Base-by-base conservation (phyloP, 345 rosid species). In the Dipteronia dyeriana region DNA sequence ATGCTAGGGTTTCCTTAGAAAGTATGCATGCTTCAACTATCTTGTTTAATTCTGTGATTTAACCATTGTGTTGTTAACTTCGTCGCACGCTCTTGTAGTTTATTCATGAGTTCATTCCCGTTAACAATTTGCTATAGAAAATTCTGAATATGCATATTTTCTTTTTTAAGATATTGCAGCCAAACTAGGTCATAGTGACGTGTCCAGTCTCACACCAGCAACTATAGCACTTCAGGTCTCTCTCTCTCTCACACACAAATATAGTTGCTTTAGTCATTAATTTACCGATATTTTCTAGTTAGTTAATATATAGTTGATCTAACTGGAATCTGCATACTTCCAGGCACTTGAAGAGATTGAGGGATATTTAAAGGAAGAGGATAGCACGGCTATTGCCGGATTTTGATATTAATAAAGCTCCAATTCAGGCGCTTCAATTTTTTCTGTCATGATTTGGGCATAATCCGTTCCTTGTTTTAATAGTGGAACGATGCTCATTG, bases 171-270 rank as follows among this genome's bases (percentile, higher is more conserved):
- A 85, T 79, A 91, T 96, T 79, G 97, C 97, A 5, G 87, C 85
- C 51, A 92, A 94, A 79, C 91, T 82, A 13, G 95, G 97, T 25
- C 81, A 84, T 47, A 75, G 76, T 70, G 95, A 96, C 41, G 88
- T 94, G 61, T 90, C 88, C 16, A 79, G 77, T 60, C 84, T 96
- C 75, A 80, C 97, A 66, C 98, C 99, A 22, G 71, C 86, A 39
- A 76, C 83, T 64, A 96, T 96, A 14, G 98, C 98, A 20, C 85
- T 96, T 3, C 97, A 94, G 95, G 97, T 96, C 49, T 66, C 54
- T 64, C 43, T 39, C 7, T 61, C 66, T 54, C 59, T 77, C 80
- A 23, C 17, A 76, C 74, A 22, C 72, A n/a, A 29, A 43, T 8
- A 47, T 34, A 19, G 31, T 22, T 14, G 56, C 16, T 12, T 38